Percentiles rank a stretch among this genome's conserved stretches.
Conservation (phyloP, 1,284 basidiomycete species). For the Peniophora sp. region DNA sequence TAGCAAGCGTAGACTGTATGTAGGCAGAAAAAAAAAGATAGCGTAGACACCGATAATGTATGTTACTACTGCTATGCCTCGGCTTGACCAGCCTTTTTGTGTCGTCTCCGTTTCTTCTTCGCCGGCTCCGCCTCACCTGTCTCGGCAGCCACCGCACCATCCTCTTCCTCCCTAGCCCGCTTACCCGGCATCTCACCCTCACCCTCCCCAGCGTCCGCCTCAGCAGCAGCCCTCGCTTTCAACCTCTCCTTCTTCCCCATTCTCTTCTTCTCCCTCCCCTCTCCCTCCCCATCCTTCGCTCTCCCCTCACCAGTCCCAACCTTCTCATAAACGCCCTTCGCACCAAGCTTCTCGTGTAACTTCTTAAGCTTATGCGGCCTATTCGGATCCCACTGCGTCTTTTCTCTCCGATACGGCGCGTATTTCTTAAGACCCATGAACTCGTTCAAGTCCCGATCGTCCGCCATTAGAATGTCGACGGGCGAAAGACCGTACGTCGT, state of each 20-base stretch:
- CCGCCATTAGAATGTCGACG: conserved; percentile 87
- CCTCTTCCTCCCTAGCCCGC: conserved; percentile 1
- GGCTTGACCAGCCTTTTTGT: conserved; percentile 19
- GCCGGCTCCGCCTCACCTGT: conserved; percentile 10
- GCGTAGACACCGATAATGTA: too few species aligned
- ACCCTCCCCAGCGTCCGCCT: conserved; percentile 16
- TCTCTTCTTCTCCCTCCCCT: conserved; percentile 46
- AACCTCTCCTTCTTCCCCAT: conserved; percentile 73
- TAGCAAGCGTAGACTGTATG: too few species aligned
- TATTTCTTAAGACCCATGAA: conserved; percentile 85
- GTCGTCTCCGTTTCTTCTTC: conserved; percentile 29
- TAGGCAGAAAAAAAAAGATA: too few species aligned
- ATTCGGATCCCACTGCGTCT: conserved; percentile 53
- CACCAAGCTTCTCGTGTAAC: conserved; percentile 51
- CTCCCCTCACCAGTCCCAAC: conserved; percentile 1
- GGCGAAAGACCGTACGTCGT: conserved; percentile 73
- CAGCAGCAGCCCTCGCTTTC: conserved; percentile 32
- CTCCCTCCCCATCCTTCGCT: conserved; percentile 55
- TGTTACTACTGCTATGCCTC: neutral
- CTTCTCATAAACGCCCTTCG: conserved; percentile 4
- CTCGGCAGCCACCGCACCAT: conserved; percentile 3
- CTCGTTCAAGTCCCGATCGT: conserved; percentile 89
- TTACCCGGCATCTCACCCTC: conserved; percentile 14
- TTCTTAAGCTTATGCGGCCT: conserved; percentile 69
- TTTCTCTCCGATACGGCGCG: conserved; percentile 77